Conservation (phyloP, 306 rosid genomes). For the Castanea sativa region DNA sequence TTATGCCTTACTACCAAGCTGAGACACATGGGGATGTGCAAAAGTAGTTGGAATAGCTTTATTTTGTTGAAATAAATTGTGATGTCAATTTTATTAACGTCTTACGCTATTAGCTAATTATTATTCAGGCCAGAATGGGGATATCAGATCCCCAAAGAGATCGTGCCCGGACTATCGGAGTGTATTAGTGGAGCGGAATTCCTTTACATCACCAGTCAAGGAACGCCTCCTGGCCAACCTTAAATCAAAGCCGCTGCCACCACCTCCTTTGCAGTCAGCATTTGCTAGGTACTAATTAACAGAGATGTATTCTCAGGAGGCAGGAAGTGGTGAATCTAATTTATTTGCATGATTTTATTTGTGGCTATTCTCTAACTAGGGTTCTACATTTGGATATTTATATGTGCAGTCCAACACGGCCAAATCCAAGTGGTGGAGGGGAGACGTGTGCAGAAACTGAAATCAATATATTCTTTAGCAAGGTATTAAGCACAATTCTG, state of each 20-base stretch:
- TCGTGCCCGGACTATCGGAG: conserved; percentile 62
- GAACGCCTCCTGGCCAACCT: conserved; percentile 72
- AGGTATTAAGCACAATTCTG: conserved; percentile 45
- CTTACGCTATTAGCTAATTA: not conserved
- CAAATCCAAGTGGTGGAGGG: conserved; percentile 98
- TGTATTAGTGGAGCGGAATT: conserved; percentile 68
- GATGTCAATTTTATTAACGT: conserved; percentile 5
- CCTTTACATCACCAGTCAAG: conserved; percentile 87
- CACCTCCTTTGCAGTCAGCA: conserved; percentile 94
- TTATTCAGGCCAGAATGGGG: conserved; percentile 84
- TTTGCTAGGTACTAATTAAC: conserved; percentile 72
- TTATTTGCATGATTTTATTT: conserved; percentile 15
- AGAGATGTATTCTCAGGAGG: conserved; percentile 3
- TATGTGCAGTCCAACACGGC: conserved; percentile 87
- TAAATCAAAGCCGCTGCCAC: conserved; percentile 78
- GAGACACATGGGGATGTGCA: not conserved
- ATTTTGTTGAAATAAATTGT: conserved; percentile 16
- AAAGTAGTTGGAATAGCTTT: not conserved
- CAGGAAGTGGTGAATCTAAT: conserved; percentile 11
- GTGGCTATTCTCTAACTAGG: not conserved
- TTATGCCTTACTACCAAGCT: not conserved
- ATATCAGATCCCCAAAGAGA: conserved; percentile 83
- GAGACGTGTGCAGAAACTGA: conserved; percentile 99
- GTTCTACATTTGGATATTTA: conserved; percentile 19
- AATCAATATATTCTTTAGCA: conserved; percentile 80